Base-by-base conservation (phyloP, 768 basidiomycete species). In the Pholiota microspora region DNA sequence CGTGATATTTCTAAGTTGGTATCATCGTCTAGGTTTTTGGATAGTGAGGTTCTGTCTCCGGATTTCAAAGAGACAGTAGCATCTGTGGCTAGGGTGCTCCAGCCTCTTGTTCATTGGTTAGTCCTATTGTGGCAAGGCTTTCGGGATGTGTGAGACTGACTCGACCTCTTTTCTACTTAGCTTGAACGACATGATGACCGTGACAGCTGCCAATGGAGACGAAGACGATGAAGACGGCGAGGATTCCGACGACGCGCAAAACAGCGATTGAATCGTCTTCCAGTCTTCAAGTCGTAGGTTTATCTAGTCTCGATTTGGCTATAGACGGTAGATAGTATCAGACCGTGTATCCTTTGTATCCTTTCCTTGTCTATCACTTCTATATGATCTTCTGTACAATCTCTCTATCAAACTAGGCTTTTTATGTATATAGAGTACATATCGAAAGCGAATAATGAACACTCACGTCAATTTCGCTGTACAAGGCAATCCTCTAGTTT, bases 71-170 rank as follows among this genome's bases (percentile, higher is more conserved):
- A 86, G 31, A 76, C 77, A 23, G 65, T 96, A 4, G 74, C 77
- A 23, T 65, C 77, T 0, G 74, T 88, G 7, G 81, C 78, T 4
- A 68, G 61, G 21, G 74, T 89, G 1, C 74, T 87, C 62, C 74
- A 74, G 48, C 94, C 93, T 0, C 85, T 97, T 53, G 88, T 94
- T 2, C 89, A 90, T 63, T 86, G 85, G 90, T 88, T 55, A 58
- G 81, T 67, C 6, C 32, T 24, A 35, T 29, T 35, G 44, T 24
- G 12, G 7, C 29, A 31, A 6, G 12, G 6, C 12, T 31, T 6
- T 12, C 12, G 6, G 7, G 29, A 31, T 31, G 7, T 6, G 29
- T 6, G 29, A 31, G 12, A 23, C 35, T 16, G 9, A 24, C 52
- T 49, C 34, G 53, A 36, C 13, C 35, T 13, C 40, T 10, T 38